A percentile compares a stretch with the other conserved stretches of the same genome.
Evolutionary conservation across 2,329 filamentous ascomycete species (phyloP).

Genomic region (Aspergillus sp.): DNA sequence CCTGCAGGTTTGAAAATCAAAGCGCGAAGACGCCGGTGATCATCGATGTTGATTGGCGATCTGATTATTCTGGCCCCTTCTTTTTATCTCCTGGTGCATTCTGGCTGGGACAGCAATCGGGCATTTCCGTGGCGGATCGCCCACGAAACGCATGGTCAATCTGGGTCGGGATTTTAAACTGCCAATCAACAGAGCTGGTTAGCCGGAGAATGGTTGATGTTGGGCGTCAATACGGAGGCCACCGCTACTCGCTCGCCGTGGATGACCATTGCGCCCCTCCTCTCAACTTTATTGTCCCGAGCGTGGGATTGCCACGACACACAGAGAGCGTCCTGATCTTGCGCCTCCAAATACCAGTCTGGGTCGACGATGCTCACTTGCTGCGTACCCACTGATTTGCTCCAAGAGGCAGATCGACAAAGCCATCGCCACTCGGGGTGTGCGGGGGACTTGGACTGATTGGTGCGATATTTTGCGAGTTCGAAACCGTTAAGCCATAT

Average conservation of each 20-base stretch:
- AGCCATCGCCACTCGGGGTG: slow-evolving; percentile 24
- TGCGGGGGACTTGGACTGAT: slow-evolving; percentile 24
- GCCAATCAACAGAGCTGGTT: slow-evolving; percentile 24
- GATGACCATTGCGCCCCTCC: slow-evolving; percentile 2
- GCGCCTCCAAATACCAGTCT: background rate
- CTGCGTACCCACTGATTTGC: slow-evolving; percentile 3
- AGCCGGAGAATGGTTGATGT: slow-evolving; percentile 18
- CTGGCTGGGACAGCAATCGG: slow-evolving; percentile 20
- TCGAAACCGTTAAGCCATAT: slow-evolving; percentile 15
- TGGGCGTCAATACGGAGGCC: slow-evolving; percentile 22
- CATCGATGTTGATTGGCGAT: slow-evolving; percentile 14
- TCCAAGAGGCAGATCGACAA: slow-evolving; percentile 25
- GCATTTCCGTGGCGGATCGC: slow-evolving; percentile 36
- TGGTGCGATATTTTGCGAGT: slow-evolving; percentile 31
- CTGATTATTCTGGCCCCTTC: slow-evolving; percentile 7
- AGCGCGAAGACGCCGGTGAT: slow-evolving; percentile 14
- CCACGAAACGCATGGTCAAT: slow-evolving; percentile 19
- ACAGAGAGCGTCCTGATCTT: slow-evolving; percentile 3
- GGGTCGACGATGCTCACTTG: slow-evolving; percentile 1
- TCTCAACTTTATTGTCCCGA: slow-evolving; percentile 3
- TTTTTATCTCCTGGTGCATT: slow-evolving; percentile 9
- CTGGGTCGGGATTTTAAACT: slow-evolving; percentile 29
- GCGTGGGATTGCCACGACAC: slow-evolving; percentile 10
- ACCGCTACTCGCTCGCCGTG: slow-evolving; percentile 11
- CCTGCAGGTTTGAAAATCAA: slow-evolving; percentile 15